Evolutionary conservation across 352 stramenopile species (phyloP), one percentile per base, ranked within the genome.

Genomic region (Pythium rhizo-oryzae): DNA sequence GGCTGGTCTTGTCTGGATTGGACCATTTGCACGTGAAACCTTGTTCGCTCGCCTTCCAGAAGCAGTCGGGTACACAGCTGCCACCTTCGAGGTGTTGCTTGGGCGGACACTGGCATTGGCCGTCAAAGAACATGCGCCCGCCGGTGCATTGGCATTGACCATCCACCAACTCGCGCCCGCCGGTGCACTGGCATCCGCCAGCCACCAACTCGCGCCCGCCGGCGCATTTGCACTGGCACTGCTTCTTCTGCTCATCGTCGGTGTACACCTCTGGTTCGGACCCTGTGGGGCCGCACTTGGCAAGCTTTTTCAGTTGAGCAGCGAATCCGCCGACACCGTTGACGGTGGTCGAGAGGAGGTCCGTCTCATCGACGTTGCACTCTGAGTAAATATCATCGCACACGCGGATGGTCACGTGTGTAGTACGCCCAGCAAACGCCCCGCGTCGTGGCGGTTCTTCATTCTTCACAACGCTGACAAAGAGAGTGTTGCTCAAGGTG

Each of bases 301-400:
- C n/a, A n/a, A n/a, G n/a, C n/a, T n/a, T n/a, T n/a, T n/a, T n/a
- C n/a, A n/a, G n/a, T n/a, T n/a, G n/a, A n/a, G 46, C 46, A 7
- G 16, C 19, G 46, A 25, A 28, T 19, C 24, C 46, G 16, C 28
- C 46, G 46, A 19, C 30, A 49, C 97, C 90, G 46, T 91, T 87
- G 90, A 98, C 98, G 21, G 92, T 98, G 64, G 97, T 96, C 46
- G 46, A 28, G 46, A 52, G 8, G 4, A 16, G 7, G 46, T 52
- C 21, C 4, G 4, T 52, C 18, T 28, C 6, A 25, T 28, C 46
- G 46, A 46, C 39, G 39, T 84, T n/a, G n/a, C n/a, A n/a, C n/a
- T n/a, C n/a, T n/a, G n/a, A n/a, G n/a, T n/a, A n/a, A n/a, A n/a
- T n/a, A n/a, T n/a, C n/a, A n/a, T n/a, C n/a, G n/a, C n/a, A n/a